Evolutionary conservation across 176 grass and related monocot species (phyloP).

Genomic region (Puya raimondii): DNA sequence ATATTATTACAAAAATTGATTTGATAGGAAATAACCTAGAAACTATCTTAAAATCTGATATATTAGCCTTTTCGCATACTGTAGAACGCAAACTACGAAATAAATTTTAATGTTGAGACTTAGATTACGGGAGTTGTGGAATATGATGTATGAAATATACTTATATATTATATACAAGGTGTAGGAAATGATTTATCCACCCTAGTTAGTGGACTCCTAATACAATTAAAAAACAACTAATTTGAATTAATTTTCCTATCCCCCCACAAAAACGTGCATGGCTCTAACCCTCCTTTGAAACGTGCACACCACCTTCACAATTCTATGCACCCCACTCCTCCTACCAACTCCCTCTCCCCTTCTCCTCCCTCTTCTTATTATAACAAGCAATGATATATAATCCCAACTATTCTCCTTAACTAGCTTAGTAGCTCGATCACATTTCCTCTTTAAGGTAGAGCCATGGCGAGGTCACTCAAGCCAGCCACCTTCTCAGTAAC

Average conservation of each 20-base stretch:
- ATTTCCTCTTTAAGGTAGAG: slow-evolving; percentile 19
- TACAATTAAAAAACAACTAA: neutral
- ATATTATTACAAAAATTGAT: too few relatives aligned
- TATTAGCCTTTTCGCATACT: too few relatives aligned
- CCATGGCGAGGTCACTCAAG: slow-evolving; percentile 38
- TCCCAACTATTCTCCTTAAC: too few relatives aligned
- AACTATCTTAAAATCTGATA: too few relatives aligned
- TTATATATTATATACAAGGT: too few relatives aligned
- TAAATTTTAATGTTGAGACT: too few relatives aligned
- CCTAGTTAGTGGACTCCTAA: neutral
- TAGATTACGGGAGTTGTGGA: too few relatives aligned
- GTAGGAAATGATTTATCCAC: neutral
- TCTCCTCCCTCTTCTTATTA: slow-evolving; percentile 25
- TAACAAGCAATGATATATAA: neutral
- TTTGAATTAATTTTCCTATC: neutral
- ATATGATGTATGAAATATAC: too few relatives aligned
- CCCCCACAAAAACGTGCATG: slow-evolving; percentile 39
- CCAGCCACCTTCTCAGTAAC: slow-evolving; percentile 25
- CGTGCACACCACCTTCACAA: slow-evolving; percentile 42
- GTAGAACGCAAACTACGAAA: too few relatives aligned
- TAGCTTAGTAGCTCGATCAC: neutral
- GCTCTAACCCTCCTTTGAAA: slow-evolving; percentile 31
- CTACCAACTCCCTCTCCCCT: neutral
- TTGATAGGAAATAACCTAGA: too few relatives aligned
- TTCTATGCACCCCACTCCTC: slow-evolving; percentile 18